These are phyloP conservation scores for Penicillium odoratum DNA, from an alignment of 495 filamentous ascomycete species.

Conservation along the genomic window DNA sequence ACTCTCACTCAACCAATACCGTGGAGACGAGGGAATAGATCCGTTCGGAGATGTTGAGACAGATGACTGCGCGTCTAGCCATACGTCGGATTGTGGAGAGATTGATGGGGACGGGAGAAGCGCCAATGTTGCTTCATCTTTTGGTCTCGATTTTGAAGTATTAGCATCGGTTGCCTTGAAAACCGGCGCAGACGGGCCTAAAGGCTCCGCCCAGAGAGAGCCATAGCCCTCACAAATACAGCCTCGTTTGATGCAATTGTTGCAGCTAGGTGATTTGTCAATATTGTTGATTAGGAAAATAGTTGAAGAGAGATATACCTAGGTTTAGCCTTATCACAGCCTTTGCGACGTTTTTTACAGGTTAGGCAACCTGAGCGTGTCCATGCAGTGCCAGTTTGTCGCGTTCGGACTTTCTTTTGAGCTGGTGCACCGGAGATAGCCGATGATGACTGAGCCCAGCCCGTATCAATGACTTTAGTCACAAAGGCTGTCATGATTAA, in stretches of 20 bases:
- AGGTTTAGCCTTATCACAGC: constrained; percentile 47
- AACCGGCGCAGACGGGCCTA: constrained; percentile 35
- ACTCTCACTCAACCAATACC: not conserved
- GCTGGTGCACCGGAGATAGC: constrained; percentile 6
- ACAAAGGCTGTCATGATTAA: constrained; percentile 17
- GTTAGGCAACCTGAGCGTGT: constrained; percentile 46
- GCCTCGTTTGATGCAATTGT: constrained; percentile 41
- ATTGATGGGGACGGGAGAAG: constrained; percentile 20
- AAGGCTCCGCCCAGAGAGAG: constrained; percentile 43
- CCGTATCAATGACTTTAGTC: constrained; percentile 12
- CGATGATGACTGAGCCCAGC: constrained; percentile 10
- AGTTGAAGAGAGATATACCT: constrained; percentile 16
- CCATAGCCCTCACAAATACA: constrained; percentile 45
- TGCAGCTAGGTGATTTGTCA: constrained; percentile 29
- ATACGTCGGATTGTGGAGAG: constrained; percentile 20
- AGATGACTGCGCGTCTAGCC: constrained; percentile 14
- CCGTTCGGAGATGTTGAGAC: constrained; percentile 9
- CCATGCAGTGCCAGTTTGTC: constrained; percentile 41
- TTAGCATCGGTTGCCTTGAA: constrained; percentile 21
- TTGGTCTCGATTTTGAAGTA: not conserved
- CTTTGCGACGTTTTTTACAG: constrained; percentile 46
- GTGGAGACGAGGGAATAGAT: constrained; percentile 15
- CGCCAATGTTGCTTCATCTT: not conserved
- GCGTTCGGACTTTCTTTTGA: constrained; percentile 28
- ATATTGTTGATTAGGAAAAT: not conserved